Evolutionary conservation across 2,329 filamentous ascomycete species (phyloP).

Genomic region (Cladosporium sp.): DNA sequence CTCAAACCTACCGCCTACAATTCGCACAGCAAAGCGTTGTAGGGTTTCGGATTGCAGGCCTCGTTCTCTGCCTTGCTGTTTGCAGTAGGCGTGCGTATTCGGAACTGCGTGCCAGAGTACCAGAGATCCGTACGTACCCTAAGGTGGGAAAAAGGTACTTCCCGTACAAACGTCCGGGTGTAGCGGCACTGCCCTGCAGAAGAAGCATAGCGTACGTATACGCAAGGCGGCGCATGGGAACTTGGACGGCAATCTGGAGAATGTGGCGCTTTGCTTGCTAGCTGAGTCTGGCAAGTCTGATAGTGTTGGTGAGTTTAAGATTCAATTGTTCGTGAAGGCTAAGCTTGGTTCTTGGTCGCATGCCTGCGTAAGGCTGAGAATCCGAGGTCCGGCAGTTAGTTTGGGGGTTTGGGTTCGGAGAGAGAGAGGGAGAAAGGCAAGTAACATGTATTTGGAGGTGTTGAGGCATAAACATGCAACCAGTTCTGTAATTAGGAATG

Average conservation of each 20-base stretch:
- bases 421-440: too few species aligned
- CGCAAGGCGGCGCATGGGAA: not conserved
- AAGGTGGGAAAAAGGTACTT: not conserved
- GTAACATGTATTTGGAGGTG: not conserved
- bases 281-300: not conserved
- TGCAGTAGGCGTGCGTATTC: not conserved
- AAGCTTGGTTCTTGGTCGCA: not conserved
- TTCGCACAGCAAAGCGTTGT: too few species aligned
- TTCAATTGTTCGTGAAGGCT: not conserved
- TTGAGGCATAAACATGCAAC: not conserved
- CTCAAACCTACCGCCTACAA: too few species aligned
- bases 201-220: not conserved
- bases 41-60: too few species aligned
- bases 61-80: too few species aligned
- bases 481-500: not conserved
- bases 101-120: not conserved
- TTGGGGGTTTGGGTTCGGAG: not conserved
- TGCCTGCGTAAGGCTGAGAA: not conserved
- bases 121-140: not conserved
- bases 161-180: not conserved
- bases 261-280: not conserved
- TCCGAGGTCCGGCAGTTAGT: not conserved
- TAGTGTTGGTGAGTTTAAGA: not conserved
- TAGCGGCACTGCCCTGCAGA: not conserved
- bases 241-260: not conserved